A percentile compares a stretch with the other conserved stretches of the same genome.
Conservation (phyloP, 129 eudicot genomes). For the Flaveria trinervia region DNA sequence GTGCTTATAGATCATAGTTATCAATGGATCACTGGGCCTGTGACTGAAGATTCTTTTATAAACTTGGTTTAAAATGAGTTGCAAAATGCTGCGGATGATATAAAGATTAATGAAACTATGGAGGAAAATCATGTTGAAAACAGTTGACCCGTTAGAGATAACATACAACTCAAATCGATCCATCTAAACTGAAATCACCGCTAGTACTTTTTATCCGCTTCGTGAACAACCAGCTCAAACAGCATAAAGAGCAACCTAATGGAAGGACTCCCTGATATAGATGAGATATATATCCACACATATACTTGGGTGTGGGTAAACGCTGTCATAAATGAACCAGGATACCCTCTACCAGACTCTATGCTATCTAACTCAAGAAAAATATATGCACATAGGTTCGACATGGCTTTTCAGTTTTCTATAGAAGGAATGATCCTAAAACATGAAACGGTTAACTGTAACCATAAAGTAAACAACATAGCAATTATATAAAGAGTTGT, state of each 20-base stretch:
- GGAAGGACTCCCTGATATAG: neutral
- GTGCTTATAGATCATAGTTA: neutral
- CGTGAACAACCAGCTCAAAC: too few species aligned
- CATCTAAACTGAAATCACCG: neutral
- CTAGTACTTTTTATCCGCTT: neutral
- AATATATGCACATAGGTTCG: neutral
- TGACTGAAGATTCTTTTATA: neutral
- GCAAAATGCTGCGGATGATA: neutral
- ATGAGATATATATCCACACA: neutral
- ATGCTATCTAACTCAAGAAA: neutral
- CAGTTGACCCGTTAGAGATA: neutral
- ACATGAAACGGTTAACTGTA: neutral
- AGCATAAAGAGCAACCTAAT: neutral
- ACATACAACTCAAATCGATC: neutral
- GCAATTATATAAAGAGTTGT: neutral
- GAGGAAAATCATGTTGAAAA: neutral
- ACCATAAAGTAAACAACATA: neutral
- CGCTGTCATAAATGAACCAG: neutral
- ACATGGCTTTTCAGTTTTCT: neutral
- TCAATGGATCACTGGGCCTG: neutral
- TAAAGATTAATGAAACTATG: neutral
- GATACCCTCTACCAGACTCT: conserved; percentile 9
- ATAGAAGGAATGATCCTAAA: neutral
- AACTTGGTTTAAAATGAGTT: neutral
- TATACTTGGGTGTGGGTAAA: neutral